These are phyloP conservation scores for Colletotrichum sp. DNA, from an alignment of 2,329 filamentous ascomycete species.

Conservation along the genomic window DNA sequence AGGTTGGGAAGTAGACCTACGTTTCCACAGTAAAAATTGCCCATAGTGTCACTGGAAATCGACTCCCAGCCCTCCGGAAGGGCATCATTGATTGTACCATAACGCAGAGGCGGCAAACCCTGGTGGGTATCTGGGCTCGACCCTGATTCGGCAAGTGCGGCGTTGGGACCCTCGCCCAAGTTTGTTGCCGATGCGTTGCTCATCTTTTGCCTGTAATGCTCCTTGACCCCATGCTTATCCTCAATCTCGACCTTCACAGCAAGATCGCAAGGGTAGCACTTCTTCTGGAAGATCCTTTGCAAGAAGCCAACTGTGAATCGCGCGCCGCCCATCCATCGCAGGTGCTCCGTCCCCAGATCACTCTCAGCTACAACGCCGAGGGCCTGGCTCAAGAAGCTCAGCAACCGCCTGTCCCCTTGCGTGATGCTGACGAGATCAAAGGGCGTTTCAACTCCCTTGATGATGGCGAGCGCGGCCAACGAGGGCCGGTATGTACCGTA, in stretches of 20 bases:
- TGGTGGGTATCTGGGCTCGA: constrained; percentile 33
- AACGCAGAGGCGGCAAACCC: constrained; percentile 75
- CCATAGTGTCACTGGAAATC: constrained; percentile 76
- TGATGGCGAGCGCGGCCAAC: constrained; percentile 78
- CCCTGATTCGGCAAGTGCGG: neutral
- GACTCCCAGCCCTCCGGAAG: constrained; percentile 80
- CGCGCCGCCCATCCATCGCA: constrained; percentile 90
- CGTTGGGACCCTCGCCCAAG: constrained; percentile 25
- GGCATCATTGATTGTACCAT: constrained; percentile 79
- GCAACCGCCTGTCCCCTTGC: constrained; percentile 73
- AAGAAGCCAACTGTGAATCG: constrained; percentile 88
- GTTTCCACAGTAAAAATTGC: constrained; percentile 94
- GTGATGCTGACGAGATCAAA: constrained; percentile 89
- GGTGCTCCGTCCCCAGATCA: constrained; percentile 86
- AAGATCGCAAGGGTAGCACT: constrained; percentile 86
- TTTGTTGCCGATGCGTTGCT: constrained; percentile 34
- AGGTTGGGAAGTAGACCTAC: constrained; percentile 45
- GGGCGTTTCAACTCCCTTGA: constrained; percentile 86
- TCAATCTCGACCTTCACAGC: constrained; percentile 83
- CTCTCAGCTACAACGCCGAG: constrained; percentile 89
- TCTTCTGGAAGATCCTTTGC: constrained; percentile 76
- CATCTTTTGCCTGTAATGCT: constrained; percentile 67
- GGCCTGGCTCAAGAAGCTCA: constrained; percentile 91
- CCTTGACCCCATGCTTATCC: constrained; percentile 75
- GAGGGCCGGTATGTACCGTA: constrained; percentile 80